Percentiles rank a stretch among this genome's conserved stretches.
Conservation (phyloP, 768 basidiomycete species). For the Naganishia vishniacii region DNA sequence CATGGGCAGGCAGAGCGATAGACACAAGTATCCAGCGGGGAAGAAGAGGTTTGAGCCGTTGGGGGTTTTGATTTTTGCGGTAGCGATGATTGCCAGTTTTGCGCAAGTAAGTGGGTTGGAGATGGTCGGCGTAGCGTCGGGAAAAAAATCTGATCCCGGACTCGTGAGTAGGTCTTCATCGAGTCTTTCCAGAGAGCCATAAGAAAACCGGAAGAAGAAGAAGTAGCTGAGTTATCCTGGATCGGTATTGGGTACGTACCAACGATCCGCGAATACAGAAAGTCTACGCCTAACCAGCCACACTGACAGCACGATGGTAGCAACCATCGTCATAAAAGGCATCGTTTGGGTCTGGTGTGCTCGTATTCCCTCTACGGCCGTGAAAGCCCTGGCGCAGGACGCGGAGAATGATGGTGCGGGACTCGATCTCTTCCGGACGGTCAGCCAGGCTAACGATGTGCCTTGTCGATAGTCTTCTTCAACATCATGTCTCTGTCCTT, state of each 20-base stretch:
- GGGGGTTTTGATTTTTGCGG: conserved; percentile 50
- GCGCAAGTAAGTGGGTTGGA: conserved; percentile 32
- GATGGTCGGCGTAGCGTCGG: too few relatives aligned
- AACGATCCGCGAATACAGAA: not conserved
- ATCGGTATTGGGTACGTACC: conserved; percentile 42
- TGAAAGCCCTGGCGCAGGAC: conserved; percentile 51
- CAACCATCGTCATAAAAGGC: conserved; percentile 49
- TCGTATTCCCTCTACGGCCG: conserved; percentile 43
- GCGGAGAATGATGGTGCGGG: conserved; percentile 51
- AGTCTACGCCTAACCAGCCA: not conserved
- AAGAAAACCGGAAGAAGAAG: conserved; percentile 33
- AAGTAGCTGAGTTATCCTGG: conserved; percentile 36
- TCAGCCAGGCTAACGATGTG: not conserved
- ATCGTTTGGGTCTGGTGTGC: conserved; percentile 47
- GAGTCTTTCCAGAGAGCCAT: conserved; percentile 47
- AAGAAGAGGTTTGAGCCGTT: conserved; percentile 46
- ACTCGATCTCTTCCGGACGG: not conserved
- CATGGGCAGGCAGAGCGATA: conserved; percentile 35
- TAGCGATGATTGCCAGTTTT: conserved; percentile 50
- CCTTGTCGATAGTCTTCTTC: conserved; percentile 41
- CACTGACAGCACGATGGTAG: conserved; percentile 44
- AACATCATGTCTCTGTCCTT: conserved; percentile 51
- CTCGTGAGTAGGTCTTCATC: conserved; percentile 50
- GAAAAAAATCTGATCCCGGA: too few relatives aligned
- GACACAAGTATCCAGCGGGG: conserved; percentile 45